Base-by-base conservation (phyloP, 2,329 filamentous ascomycete species). In the Pseudocercospora pini-densiflorae region DNA sequence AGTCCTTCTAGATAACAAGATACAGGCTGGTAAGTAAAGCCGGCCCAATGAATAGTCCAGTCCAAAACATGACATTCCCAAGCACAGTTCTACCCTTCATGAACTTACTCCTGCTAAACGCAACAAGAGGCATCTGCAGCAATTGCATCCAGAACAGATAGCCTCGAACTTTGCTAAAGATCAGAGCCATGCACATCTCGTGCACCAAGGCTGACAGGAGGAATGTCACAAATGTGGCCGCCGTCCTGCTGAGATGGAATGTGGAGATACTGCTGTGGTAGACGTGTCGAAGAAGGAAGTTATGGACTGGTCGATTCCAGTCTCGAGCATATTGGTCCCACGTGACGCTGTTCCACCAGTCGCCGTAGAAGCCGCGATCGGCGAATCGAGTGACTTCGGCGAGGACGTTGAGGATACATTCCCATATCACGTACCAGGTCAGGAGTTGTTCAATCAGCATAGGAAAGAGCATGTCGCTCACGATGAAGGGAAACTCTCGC, bases 341-440 rank as follows among this genome's bases (percentile, higher is more conserved):
- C 0, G 81, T 81, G 16, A 84, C 77, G n/a, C 75, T 76, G 68
- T 85, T 84, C 85, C 84, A 85, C 69, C 70, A 72, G 55, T 69
- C 68, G 57, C 69, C 70, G 55, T 72, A 71, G 61, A 72, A 72
- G 45, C 70, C 70, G 21, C 70, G 66, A 76, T 94, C 92, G 4
- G 91, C 91, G 76, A 94, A 94, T 68, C 84, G 83, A 0, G 91
- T 93, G 63, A 94, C 77, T 78, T 94, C 92, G 3, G 91, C 92
- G 23, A 94, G 82, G 14, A 92, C 86, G 76, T 94, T 94, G 67
- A 93, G 81, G 27, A 83, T 76, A 68, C 82, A 84, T 71, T 85
- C 83, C 92, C 92, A 94, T 70, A 94, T 93, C 29, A 94, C 85
- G 76, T 93, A 94, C 89, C 91, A 94, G 0, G 88, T 85, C 64